Base-by-base conservation (phyloP, 2,329 filamentous ascomycete genomes). In the Colletotrichum tropicicola region DNA sequence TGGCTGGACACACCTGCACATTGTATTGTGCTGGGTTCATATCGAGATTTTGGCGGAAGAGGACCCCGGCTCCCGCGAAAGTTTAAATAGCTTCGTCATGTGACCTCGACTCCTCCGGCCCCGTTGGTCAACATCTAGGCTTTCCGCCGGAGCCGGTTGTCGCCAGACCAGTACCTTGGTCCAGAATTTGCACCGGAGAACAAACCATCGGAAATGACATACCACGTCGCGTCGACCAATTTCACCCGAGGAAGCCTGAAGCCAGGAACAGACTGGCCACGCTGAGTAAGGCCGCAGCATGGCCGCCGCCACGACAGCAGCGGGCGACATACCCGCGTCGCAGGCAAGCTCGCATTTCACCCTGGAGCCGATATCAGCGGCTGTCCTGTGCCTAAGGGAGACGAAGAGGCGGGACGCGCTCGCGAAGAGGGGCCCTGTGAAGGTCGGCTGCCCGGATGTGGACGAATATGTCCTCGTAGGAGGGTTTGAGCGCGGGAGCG, bases 401-500 rank as follows among this genome's bases (percentile, higher is more conserved):
- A 67, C 71, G 13, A 66, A 68, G 59, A 74, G 80, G 2, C 75
- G 78, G 21, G 72, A 79, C 55, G 71, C 57, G 13, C 70, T 77
- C 1, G 61, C 59, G 17, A 41, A 60, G 6, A 69, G 74, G 4
- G 80, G 81, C 0, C 63, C 59, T 5, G 73, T 80, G 28, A 62
- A 69, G 27, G 82, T 78, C 1, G 86, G 85, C 12, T 86, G 83
- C 55, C 43, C 51, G 2, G 84, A 83, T 65, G 68, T 89, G 32
- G 86, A 89, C 67, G 73, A 78, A 3, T 71, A 81, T 28, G 77
- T 84, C 6, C 73, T 88, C 5, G 59, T 80, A 6, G 77, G 76
- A 3, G 85, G 84, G 0, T 75, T 87, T 10, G 80, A 83, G 72
- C 73, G 82, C n/a, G 86, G 85, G 0, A 75, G 74, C 19, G 79